Conservation (phyloP, 2,329 filamentous ascomycete species). For the Exophiala sp. region DNA sequence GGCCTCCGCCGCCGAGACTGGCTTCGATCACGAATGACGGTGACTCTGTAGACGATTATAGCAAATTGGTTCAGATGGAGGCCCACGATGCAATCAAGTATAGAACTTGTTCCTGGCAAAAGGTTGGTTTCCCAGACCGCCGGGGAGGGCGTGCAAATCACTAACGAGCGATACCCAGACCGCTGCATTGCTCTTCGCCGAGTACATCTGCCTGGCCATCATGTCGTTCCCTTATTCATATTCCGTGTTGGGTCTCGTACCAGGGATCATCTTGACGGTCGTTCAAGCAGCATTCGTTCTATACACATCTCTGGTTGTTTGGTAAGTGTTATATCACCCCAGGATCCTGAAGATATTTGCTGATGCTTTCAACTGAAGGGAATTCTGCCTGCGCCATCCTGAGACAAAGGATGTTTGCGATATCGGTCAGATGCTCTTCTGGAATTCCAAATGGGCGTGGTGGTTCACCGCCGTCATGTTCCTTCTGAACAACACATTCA, state of each 20-base stretch:
- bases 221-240: constrained; percentile 97
- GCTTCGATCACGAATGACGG: constrained; percentile 17
- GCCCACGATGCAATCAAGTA: constrained; percentile 78
- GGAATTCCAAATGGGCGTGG: constrained; percentile 68
- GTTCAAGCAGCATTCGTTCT: constrained; percentile 71
- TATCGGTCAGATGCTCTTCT: constrained; percentile 92
- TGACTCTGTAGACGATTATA: constrained; percentile 40
- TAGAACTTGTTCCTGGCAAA: constrained; percentile 88
- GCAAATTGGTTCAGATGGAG: constrained; percentile 65
- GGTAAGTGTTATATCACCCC: constrained; percentile 39
- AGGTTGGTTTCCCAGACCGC: constrained; percentile 44
- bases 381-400: constrained; percentile 84
- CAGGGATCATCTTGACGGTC: constrained; percentile 75
- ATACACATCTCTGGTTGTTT: constrained; percentile 69
- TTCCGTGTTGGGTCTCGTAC: constrained; percentile 76
- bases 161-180: constrained; percentile 50
- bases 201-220: constrained; percentile 88
- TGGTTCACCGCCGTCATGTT: constrained; percentile 75
- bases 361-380: constrained; percentile 48
- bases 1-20: constrained; percentile 23
- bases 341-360: constrained; percentile 28
- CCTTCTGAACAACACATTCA: constrained; percentile 88
- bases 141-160: neutral
- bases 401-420: constrained; percentile 91
- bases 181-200: constrained; percentile 80